A percentile compares a stretch with the other conserved stretches of the same genome.
Evolutionary conservation across 2,329 filamentous ascomycete genomes (phyloP).

Genomic region (Stagonosporopsis cucurbitacearum): DNA sequence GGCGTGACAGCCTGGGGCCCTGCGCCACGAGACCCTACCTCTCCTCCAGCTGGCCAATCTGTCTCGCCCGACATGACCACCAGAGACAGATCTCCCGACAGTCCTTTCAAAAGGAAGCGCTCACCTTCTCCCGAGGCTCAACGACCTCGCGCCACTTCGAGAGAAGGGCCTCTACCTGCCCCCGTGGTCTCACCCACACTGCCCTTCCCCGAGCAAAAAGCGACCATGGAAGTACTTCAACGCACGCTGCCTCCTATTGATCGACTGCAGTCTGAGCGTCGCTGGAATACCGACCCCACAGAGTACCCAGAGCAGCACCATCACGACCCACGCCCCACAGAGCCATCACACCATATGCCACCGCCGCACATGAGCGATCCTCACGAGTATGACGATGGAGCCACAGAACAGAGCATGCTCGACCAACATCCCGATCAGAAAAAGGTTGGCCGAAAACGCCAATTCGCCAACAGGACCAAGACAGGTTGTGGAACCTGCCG

Average conservation of each 20-base stretch:
- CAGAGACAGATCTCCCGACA: slow-evolving; percentile 32
- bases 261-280: slow-evolving; percentile 33
- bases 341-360: slow-evolving; percentile 22
- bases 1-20: slow-evolving; percentile 8
- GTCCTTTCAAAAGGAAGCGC: slow-evolving; percentile 67
- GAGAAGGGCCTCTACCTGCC: slow-evolving; percentile 9
- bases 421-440: slow-evolving; percentile 57
- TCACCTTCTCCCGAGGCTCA: slow-evolving; percentile 51
- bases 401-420: slow-evolving; percentile 51
- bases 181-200: slow-evolving; percentile 8
- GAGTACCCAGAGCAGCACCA: slow-evolving; percentile 37
- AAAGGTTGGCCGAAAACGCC: slow-evolving; percentile 51
- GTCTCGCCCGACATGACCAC: slow-evolving; percentile 31
- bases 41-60: slow-evolving; percentile 27
- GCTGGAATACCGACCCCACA: slow-evolving; percentile 40
- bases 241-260: slow-evolving; percentile 39
- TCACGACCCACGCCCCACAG: slow-evolving; percentile 28
- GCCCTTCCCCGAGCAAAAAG: slow-evolving; percentile 8
- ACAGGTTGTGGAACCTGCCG: slow-evolving; percentile 94
- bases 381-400: slow-evolving; percentile 27
- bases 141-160: slow-evolving; percentile 8
- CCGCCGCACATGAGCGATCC: slow-evolving; percentile 20
- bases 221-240: slow-evolving; percentile 12
- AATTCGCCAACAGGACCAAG: slow-evolving; percentile 95
- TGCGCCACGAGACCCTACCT: slow-evolving; percentile 17